A percentile compares a stretch with the other conserved stretches of the same genome.
Conservation (phyloP, 805 yeast genomes). For the Teunomyces panamensis region DNA sequence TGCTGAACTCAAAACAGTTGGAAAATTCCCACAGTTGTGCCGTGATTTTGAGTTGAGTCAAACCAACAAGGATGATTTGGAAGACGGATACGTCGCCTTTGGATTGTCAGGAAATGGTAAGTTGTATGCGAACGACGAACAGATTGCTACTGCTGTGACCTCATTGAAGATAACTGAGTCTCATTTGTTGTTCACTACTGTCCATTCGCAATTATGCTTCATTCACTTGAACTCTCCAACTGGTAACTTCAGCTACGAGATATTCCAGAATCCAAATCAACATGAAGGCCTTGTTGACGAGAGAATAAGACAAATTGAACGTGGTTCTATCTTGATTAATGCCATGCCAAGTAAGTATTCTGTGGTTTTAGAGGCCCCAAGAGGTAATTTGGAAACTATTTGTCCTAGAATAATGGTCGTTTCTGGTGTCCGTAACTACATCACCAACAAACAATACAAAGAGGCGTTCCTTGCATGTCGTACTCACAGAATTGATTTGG, state of each 20-base stretch:
- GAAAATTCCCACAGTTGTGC: slow-evolving; percentile 69
- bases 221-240: slow-evolving; percentile 56
- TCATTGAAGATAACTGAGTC: slow-evolving; percentile 72
- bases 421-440: slow-evolving; percentile 71
- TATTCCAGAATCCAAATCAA: slow-evolving; percentile 27
- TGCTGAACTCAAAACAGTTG: slow-evolving; percentile 30
- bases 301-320: slow-evolving; percentile 81
- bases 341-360: slow-evolving; percentile 79
- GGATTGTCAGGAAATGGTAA: slow-evolving; percentile 79
- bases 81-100: slow-evolving; percentile 42
- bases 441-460: slow-evolving; percentile 53
- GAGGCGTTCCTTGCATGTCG: slow-evolving; percentile 85
- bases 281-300: slow-evolving; percentile 53
- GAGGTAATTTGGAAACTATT: slow-evolving; percentile 94
- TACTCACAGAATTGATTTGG: slow-evolving; percentile 87
- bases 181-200: slow-evolving; percentile 80
- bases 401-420: slow-evolving; percentile 91
- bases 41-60: slow-evolving; percentile 47
- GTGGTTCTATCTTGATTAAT: slow-evolving; percentile 84
- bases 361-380: slow-evolving; percentile 86
- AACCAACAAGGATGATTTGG: slow-evolving; percentile 16
- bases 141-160: slow-evolving; percentile 72
- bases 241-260: slow-evolving; percentile 29
- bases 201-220: slow-evolving; percentile 78
- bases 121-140: slow-evolving; percentile 58